Conservation (phyloP, 129 eudicot species). For the Pittosporum tobira region DNA sequence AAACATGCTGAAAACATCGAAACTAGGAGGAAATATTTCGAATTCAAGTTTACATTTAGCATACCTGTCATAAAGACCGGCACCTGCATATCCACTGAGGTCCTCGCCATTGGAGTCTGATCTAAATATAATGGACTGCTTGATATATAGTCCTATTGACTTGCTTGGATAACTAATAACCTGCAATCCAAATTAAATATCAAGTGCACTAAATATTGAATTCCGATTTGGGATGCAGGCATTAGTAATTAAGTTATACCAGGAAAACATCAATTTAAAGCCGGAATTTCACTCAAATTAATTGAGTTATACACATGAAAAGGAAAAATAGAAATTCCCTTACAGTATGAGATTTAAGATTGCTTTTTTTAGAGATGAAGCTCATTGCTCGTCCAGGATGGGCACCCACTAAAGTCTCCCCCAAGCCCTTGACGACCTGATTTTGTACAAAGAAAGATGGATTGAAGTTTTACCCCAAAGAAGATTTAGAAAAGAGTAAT, state of each 20-base stretch:
- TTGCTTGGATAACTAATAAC: constrained; percentile 45
- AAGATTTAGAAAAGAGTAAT: not conserved
- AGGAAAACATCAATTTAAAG: not conserved
- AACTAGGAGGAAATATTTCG: too few species aligned
- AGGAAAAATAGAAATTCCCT: not conserved
- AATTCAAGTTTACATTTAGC: too few species aligned
- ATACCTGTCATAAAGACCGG: constrained; percentile 44
- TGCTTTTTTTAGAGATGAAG: constrained; percentile 29
- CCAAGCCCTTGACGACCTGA: constrained; percentile 48
- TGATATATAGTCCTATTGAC: constrained; percentile 32
- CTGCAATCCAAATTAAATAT: constrained; percentile 18
- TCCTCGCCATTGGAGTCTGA: constrained; percentile 33
- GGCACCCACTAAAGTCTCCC: constrained; percentile 39
- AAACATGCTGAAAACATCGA: too few species aligned
- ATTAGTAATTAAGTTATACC: not conserved
- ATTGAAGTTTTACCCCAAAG: not conserved
- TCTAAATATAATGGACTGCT: constrained; percentile 36
- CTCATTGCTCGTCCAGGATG: constrained; percentile 36
- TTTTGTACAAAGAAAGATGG: constrained; percentile 12
- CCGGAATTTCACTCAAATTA: not conserved
- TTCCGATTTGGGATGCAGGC: not conserved
- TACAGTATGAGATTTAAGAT: constrained; percentile 37
- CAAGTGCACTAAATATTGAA: not conserved
- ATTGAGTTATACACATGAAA: not conserved
- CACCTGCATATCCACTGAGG: constrained; percentile 19